Conservation (phyloP, 352 stramenopile genomes). For the Phytophthora colocasiae region DNA sequence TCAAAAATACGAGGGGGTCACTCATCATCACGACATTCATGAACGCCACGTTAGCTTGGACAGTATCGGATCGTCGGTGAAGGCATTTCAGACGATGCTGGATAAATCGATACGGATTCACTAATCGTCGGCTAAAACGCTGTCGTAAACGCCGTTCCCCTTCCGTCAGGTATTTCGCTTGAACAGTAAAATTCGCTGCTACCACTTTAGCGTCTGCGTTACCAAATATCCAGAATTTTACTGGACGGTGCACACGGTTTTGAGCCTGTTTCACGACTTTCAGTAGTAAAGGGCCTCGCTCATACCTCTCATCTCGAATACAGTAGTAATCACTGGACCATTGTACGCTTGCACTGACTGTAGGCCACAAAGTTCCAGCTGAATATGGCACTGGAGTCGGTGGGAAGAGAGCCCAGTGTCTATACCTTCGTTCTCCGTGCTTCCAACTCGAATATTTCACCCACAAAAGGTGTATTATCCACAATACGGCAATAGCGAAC, state of each 20-base stretch:
- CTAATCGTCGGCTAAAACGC: too few relatives aligned
- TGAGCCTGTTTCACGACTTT: too few relatives aligned
- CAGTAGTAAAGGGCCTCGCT: too few relatives aligned
- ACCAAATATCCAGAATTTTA: background rate
- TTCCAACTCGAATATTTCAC: constrained; percentile 1
- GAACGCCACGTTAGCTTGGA: background rate
- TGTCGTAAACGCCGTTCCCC: background rate
- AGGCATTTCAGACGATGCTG: too few relatives aligned
- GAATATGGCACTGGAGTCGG: constrained; percentile 42
- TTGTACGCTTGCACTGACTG: constrained; percentile 34
- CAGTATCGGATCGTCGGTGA: background rate
- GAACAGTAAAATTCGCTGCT: background rate
- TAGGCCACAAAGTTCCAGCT: constrained; percentile 39
- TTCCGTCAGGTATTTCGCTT: background rate
- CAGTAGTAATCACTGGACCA: constrained; percentile 46
- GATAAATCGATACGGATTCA: too few relatives aligned
- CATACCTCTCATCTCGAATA: constrained; percentile 21
- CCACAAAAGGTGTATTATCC: constrained; percentile 1
- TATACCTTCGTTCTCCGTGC: background rate
- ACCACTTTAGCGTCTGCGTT: too few relatives aligned
- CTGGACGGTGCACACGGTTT: background rate
- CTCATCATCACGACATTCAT: background rate
- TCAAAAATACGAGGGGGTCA: background rate
- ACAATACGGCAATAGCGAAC: constrained; percentile 6
- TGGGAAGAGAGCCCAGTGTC: constrained; percentile 14